A percentile compares a stretch with the other conserved stretches of the same genome.
phyloP scores from a whole-genome alignment of 495 filamentous ascomycete genomes.

The Poronia punctata region DNA sequence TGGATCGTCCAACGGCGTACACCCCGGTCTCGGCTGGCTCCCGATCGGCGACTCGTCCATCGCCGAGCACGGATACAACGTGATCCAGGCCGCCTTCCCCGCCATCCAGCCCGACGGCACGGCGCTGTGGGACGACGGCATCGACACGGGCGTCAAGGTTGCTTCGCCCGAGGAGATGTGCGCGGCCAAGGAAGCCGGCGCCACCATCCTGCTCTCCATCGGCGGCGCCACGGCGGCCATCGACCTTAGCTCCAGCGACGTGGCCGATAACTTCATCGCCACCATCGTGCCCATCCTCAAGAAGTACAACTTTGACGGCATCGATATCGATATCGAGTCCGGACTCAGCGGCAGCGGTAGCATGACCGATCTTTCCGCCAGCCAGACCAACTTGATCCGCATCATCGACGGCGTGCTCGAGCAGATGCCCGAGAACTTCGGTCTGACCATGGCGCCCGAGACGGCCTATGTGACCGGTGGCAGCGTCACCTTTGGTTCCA shows the following conservation, averaged over 20 bases:
- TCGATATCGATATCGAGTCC: constrained; percentile 21
- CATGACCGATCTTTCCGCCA: constrained; percentile 13
- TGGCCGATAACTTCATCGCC: constrained; percentile 18
- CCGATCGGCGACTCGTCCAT: constrained; percentile 10
- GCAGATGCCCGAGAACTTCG: constrained; percentile 19
- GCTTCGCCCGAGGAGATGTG: constrained; percentile 16
- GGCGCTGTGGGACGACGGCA: constrained; percentile 14
- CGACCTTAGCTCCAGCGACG: constrained; percentile 14
- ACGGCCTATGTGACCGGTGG: constrained; percentile 20
- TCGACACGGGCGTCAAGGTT: constrained; percentile 11
- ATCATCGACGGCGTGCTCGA: constrained; percentile 20
- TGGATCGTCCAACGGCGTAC: constrained; percentile 13
- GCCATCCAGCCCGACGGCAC: constrained; percentile 18
- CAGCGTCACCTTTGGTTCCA: constrained; percentile 13
- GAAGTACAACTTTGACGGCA: constrained; percentile 18
- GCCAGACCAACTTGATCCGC: constrained; percentile 19
- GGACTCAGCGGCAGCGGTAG: constrained; percentile 20
- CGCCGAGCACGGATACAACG: constrained; percentile 13
- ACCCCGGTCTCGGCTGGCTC: constrained; percentile 17
- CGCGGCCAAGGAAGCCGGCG: constrained; percentile 19
- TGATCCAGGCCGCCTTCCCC: constrained; percentile 18
- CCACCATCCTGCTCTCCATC: constrained; percentile 48
- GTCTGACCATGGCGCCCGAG: constrained; percentile 21
- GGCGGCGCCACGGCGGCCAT: constrained; percentile 44
- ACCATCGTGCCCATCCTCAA: constrained; percentile 19